Conservation (phyloP, 768 basidiomycete genomes). For the Termitomyces sp. region DNA sequence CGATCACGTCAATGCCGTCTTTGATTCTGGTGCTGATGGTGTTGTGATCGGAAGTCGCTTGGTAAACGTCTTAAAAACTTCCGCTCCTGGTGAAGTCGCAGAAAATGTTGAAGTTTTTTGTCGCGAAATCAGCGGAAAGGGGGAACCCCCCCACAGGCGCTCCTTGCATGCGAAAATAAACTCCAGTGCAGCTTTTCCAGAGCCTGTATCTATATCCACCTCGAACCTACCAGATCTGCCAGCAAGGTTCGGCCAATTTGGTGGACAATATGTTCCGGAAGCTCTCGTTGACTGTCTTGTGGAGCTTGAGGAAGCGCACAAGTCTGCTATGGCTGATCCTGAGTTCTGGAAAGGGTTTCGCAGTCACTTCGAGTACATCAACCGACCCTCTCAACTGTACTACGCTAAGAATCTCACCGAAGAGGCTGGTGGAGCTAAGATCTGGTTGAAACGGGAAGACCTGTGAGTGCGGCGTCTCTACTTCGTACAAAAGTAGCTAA, state of each 20-base stretch:
- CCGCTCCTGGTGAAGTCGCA: conserved; percentile 43
- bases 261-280: conserved; percentile 97
- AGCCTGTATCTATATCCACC: conserved; percentile 22
- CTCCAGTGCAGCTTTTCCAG: conserved; percentile 21
- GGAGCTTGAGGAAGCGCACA: conserved; percentile 90
- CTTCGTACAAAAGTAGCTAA: conserved; percentile 2
- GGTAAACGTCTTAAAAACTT: conserved; percentile 71
- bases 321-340: conserved; percentile 80
- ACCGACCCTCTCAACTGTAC: conserved; percentile 89
- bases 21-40: conserved; percentile 87
- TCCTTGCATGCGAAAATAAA: conserved; percentile 23
- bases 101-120: conserved; percentile 67
- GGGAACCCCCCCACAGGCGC: conserved; percentile 28
- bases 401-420: conserved; percentile 88
- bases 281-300: conserved; percentile 88
- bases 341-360: conserved; percentile 90
- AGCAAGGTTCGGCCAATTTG: conserved; percentile 88
- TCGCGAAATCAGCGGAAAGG: conserved; percentile 54
- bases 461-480: conserved; percentile 42
- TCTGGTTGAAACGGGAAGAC: conserved; percentile 98
- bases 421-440: conserved; percentile 87
- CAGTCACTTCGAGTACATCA: conserved; percentile 88
- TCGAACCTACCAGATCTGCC: conserved; percentile 52
- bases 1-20: conserved; percentile 82
- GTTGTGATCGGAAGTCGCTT: conserved; percentile 91